Conservation (phyloP, 2,329 filamentous ascomycete genomes). For the Paraconiothyrium sp. region DNA sequence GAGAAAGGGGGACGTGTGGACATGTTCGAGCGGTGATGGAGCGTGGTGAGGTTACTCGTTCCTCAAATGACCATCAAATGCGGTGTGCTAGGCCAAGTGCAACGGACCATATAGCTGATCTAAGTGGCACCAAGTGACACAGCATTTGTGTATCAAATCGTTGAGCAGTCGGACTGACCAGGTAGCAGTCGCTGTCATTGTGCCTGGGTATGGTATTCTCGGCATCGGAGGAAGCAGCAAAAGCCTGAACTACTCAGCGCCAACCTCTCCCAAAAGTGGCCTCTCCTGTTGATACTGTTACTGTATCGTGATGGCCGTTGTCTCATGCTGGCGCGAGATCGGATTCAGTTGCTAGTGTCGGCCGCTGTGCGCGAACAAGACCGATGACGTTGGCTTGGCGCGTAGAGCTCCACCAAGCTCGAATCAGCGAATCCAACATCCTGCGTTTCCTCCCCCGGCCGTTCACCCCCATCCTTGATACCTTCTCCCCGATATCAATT, state of each 20-base stretch:
- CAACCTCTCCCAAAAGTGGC: no score
- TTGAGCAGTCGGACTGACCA: no score
- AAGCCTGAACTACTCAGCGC: no score
- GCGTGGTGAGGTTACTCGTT: background rate
- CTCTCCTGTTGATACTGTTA: no score
- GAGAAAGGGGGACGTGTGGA: background rate
- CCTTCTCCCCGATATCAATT: slow-evolving; percentile 30
- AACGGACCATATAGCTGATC: no score
- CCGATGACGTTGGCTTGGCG: slow-evolving; percentile 44
- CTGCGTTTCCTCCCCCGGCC: slow-evolving; percentile 18
- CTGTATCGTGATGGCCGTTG: no score
- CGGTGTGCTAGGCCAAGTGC: background rate
- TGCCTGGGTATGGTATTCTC: slow-evolving; percentile 9
- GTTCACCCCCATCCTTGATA: slow-evolving; percentile 20
- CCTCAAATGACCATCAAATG: no score
- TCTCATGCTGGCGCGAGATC: no score
- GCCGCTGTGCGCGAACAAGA: slow-evolving; percentile 3
- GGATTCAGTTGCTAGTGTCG: no score
- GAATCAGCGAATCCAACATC: slow-evolving; percentile 19
- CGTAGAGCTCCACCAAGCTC: slow-evolving; percentile 27
- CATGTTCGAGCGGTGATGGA: background rate
- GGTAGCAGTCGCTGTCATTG: background rate
- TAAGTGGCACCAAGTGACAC: no score
- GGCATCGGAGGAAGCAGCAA: slow-evolving; percentile 1
- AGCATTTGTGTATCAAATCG: no score